Conservation (phyloP, 2,329 filamentous ascomycete genomes). For the Nannizzia gypsea region DNA sequence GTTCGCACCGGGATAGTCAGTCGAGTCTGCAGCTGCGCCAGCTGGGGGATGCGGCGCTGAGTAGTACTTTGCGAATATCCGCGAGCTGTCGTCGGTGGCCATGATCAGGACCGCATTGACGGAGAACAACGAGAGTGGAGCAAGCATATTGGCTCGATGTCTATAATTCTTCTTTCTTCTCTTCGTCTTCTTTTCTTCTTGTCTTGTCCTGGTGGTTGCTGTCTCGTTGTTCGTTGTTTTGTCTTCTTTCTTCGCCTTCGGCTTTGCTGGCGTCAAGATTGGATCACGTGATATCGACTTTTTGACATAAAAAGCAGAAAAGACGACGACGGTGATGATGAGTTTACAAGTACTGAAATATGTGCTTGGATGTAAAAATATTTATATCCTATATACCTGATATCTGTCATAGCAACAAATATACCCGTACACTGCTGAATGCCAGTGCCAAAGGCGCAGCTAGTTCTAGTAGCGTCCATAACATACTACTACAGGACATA, state of each 20-base stretch:
- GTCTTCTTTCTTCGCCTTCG: background rate
- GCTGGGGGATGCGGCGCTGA: conserved; percentile 55
- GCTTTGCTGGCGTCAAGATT: background rate
- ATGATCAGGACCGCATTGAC: conserved; percentile 69
- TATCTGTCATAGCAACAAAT: too few relatives aligned
- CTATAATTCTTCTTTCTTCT: background rate
- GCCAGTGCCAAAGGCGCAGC: too few relatives aligned
- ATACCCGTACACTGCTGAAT: too few relatives aligned
- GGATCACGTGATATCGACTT: background rate
- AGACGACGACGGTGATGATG: background rate
- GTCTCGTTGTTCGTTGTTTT: background rate
- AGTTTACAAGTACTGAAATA: too few relatives aligned
- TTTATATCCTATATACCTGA: background rate
- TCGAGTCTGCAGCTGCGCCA: conserved; percentile 44
- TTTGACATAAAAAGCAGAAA: background rate
- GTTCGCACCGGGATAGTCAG: conserved; percentile 52
- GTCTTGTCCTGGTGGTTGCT: background rate
- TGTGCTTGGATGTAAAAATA: too few relatives aligned
- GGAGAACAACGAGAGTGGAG: conserved; percentile 63
- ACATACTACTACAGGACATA: too few relatives aligned
- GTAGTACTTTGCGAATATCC: conserved; percentile 94
- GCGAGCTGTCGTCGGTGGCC: conserved; percentile 73
- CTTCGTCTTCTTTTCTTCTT: background rate
- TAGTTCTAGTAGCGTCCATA: too few relatives aligned
- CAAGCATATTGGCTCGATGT: conserved; percentile 46